Conservation (phyloP, 495 filamentous ascomycete species). For the Diplogelasinospora grovesii region DNA sequence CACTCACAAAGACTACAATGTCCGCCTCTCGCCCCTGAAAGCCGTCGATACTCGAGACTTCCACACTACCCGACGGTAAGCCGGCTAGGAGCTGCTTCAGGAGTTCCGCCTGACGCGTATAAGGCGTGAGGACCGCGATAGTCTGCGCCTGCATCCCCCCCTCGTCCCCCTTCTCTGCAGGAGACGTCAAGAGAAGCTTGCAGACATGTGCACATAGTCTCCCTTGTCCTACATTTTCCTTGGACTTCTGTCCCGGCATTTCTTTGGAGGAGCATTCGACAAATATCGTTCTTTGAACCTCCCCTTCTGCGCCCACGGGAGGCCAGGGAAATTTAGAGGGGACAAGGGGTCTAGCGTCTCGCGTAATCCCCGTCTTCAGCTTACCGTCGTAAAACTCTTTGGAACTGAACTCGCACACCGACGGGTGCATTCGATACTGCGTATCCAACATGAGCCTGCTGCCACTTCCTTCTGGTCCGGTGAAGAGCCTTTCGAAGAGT, state of each 20-base stretch:
- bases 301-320: not conserved
- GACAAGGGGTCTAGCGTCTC: conserved; percentile 16
- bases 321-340: conserved; percentile 21
- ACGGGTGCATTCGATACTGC: conserved; percentile 48
- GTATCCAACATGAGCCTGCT: conserved; percentile 43
- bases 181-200: not conserved
- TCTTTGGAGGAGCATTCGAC: conserved; percentile 36
- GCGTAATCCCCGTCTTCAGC: conserved; percentile 33
- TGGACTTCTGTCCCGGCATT: conserved; percentile 36
- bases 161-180: not conserved
- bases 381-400: conserved; percentile 41
- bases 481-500: conserved; percentile 46
- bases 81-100: conserved; percentile 25
- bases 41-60: conserved; percentile 44
- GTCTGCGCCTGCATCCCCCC: conserved; percentile 8
- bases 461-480: not conserved
- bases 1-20: conserved; percentile 44
- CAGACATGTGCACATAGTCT: conserved; percentile 11
- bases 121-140: conserved; percentile 43
- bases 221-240: conserved; percentile 41
- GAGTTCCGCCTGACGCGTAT: conserved; percentile 34
- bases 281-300: conserved; percentile 29
- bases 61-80: conserved; percentile 15
- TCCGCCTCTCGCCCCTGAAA: conserved; percentile 49
- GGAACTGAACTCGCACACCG: conserved; percentile 41